Base-by-base conservation (phyloP, 805 yeast genomes). In the Yarrowia osloensis region DNA sequence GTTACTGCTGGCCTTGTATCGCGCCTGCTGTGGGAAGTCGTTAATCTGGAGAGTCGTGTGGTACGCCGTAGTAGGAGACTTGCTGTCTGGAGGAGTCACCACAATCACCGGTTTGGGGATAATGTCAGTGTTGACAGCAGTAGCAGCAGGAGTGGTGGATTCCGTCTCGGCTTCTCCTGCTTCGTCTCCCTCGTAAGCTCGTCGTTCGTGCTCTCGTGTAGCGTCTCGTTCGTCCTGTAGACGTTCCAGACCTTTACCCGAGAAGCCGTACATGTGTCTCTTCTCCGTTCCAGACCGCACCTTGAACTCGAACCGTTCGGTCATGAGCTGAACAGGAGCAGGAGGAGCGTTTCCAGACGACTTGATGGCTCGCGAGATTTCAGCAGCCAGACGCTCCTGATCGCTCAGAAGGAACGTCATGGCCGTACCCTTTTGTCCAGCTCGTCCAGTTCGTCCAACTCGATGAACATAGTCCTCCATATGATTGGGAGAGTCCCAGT, bases 401-500 rank as follows among this genome's bases (percentile, higher is more conserved):
- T 78, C 78, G 0, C 83, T 78, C 0, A 86, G 79, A 4, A 95
- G 79, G 70, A 94, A 84, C 0, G 98, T 89, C 4, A 91, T 80
- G n/a, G 89, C 88, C 1, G 80, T 80, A 2, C 99, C 99, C 3
- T 77, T 78, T 39, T 82, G 82, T 0, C 95, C 95, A 1, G 98
- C 98, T 69, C 99, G 81, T 0, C 98, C 99, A 0, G 99, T 95
- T 68, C 99, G 81, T 0, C 99, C 99, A 0, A 93, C 97, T 9
- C 98, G 83, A 77, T 95, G 99, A 13, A 95, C 94, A 74, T 95
- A 95, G 75, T 95, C 98, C 70, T 96, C 98, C 82, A 92, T 82
- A 69, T 93, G 96, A 70, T 83, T 90, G 0, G 97, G 96, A 0
- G 91, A 83, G 70, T 89, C 92, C 72, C 83, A 90, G 78, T 95